Percentiles rank a stretch among this genome's conserved stretches.
These are phyloP conservation scores for Candida succiphila DNA, from an alignment of 805 yeast species.

Conservation along the genomic window DNA sequence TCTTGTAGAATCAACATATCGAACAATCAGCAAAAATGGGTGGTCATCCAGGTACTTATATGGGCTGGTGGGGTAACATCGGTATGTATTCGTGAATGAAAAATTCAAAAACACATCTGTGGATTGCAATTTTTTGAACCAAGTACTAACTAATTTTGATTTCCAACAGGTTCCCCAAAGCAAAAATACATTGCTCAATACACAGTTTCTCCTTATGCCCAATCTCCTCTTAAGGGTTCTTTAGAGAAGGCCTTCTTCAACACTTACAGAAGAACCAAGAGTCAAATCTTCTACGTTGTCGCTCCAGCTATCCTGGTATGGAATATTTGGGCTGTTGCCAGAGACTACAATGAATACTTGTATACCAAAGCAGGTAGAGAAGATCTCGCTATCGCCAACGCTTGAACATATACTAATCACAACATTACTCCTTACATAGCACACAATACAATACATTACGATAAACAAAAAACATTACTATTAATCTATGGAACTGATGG, in stretches of 20 bases:
- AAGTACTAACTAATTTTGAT: neutral
- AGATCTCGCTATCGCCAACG: constrained; percentile 65
- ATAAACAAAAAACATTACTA: neutral
- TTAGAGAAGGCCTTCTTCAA: constrained; percentile 83
- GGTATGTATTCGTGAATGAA: constrained; percentile 30
- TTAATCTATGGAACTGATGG: constrained; percentile 20
- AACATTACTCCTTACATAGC: neutral
- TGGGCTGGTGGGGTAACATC: constrained; percentile 98
- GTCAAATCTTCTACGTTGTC: constrained; percentile 69
- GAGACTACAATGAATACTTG: constrained; percentile 86
- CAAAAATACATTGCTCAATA: constrained; percentile 83
- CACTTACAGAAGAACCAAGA: constrained; percentile 86
- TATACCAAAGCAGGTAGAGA: constrained; percentile 98
- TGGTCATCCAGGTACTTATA: constrained; percentile 65
- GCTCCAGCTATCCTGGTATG: constrained; percentile 76
- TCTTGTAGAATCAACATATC: no score
- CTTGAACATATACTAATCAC: constrained; percentile 8
- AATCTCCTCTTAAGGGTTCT: constrained; percentile 82
- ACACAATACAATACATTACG: neutral
- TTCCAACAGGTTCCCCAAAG: constrained; percentile 48
- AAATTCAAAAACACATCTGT: no score
- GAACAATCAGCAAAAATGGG: constrained; percentile 37
- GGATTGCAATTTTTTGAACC: neutral
- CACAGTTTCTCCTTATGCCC: constrained; percentile 89
- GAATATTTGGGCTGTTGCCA: constrained; percentile 79